Evolutionary conservation across 1,284 basidiomycete genomes (phyloP), one percentile per base, ranked within the genome.

Genomic region (Ganoderma lucidum): DNA sequence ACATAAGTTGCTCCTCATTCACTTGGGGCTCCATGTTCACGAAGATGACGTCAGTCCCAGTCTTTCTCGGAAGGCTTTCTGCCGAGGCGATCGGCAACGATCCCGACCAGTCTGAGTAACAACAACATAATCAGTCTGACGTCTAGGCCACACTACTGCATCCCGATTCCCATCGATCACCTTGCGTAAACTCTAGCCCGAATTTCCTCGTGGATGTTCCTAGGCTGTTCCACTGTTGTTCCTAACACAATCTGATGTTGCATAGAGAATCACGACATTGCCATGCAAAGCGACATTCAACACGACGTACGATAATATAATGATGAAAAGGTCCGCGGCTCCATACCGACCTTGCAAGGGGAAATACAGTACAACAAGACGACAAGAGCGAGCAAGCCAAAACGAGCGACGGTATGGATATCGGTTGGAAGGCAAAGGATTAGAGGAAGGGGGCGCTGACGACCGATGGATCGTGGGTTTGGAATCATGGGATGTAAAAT

Each of bases 301-400:
- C 60, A 68, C 64, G 32, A 66, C 42, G 44, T 62, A 63, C 64
- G 53, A 66, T 51, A 62, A 62, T 63, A 60, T 64, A 66, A 35
- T 28, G 23, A 35, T 35, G 35, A 35, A 62, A 37, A 69, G 55
- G 69, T 70, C 71, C 69, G 45, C 37, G 23, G 55, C 55, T 45
- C 44, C 72, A 64, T 67, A 69, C 62, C 63, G 63, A 63, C 60
- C 45, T 63, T 65, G 67, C 68, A 56, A 58, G 56, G 63, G 56
- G 35, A 48, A 58, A 67, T 73, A 73, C 67, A 63, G 64, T 73
- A 73, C 72, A 73, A 73, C 70, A 71, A 62, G 64, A 53, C 44
- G 56, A 41, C 39, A 67, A 51, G 44, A 56, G 39, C 30, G 30
- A 42, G 28, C 55, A 58, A 53, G 56, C 45, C 37, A 55, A 62